Evolutionary conservation across 2,329 filamentous ascomycete species (phyloP).

Genomic region (Cercospora citrullina): DNA sequence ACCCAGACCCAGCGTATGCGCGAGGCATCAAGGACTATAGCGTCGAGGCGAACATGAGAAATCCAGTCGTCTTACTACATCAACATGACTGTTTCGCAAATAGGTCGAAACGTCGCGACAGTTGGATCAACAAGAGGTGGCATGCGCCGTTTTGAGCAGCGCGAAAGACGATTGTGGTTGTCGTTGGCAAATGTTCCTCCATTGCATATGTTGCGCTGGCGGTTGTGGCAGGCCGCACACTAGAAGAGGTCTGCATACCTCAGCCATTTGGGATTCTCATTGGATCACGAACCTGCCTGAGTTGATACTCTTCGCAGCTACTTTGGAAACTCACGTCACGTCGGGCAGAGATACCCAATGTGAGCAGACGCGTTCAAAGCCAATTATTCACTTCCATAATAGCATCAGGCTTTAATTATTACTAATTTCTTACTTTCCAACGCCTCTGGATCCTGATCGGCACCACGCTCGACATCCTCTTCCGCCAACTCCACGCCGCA

Average conservation of each 20-base stretch:
- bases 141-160: slow-evolving; percentile 4
- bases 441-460: not conserved
- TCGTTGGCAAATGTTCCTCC: not conserved
- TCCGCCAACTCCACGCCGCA: slow-evolving; percentile 2
- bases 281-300: not conserved
- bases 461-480: not conserved
- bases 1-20: slow-evolving; percentile 1
- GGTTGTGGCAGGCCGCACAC: not conserved
- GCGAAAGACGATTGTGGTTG: not conserved
- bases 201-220: not conserved
- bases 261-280: not conserved
- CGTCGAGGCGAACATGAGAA: slow-evolving; percentile 1
- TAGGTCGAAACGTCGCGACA: not conserved
- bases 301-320: not conserved
- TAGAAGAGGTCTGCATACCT: not conserved
- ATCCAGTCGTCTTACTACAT: not conserved
- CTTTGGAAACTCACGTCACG: not conserved
- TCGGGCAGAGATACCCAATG: not conserved
- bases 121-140: slow-evolving; percentile 3
- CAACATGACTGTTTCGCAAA: not conserved
- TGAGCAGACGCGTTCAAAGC: not conserved
- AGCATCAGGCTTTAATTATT: not conserved
- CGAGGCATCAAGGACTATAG: slow-evolving; percentile 5
- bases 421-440: not conserved
- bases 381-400: not conserved